Evolutionary conservation across 768 basidiomycete genomes (phyloP).

Genomic region (Agrocybe chaxingu): DNA sequence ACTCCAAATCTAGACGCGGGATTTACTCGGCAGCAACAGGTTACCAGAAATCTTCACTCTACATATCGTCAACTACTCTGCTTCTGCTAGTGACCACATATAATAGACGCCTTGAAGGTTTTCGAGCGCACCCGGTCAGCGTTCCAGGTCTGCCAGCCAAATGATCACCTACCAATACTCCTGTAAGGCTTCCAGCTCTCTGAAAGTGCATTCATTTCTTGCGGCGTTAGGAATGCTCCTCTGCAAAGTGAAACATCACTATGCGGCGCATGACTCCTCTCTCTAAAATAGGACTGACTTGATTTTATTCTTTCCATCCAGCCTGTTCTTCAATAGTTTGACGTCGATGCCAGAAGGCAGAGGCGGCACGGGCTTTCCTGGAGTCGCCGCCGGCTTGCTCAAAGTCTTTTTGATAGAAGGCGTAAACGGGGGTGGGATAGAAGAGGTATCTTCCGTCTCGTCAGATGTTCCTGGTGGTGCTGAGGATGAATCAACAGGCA

Average conservation of each 20-base stretch:
- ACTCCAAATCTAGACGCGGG: not conserved
- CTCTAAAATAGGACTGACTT: constrained; percentile 44
- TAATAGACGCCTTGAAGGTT: constrained; percentile 63
- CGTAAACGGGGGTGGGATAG: constrained; percentile 59
- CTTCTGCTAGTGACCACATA: constrained; percentile 79
- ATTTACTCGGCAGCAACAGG: constrained; percentile 3
- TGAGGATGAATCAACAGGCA: constrained; percentile 21
- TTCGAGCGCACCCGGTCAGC: constrained; percentile 4
- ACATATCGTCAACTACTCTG: constrained; percentile 11
- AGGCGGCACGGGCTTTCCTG: constrained; percentile 24
- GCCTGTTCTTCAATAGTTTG: constrained; percentile 51
- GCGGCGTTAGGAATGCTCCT: constrained; percentile 70
- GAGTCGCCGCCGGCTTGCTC: constrained; percentile 27
- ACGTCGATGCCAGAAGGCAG: constrained; percentile 63
- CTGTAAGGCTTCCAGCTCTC: constrained; percentile 79
- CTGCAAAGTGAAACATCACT: constrained; percentile 28
- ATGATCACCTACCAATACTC: constrained; percentile 57
- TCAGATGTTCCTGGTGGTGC: constrained; percentile 29
- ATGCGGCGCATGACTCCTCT: not conserved
- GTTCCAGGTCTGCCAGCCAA: not conserved
- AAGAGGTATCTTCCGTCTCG: constrained; percentile 26
- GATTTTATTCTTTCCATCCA: constrained; percentile 67
- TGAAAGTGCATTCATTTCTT: constrained; percentile 80
- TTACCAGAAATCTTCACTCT: not conserved
- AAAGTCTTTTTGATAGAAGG: constrained; percentile 62